phyloP scores from a whole-genome alignment of 192 early-diverging fungal species.

The Haplosporangium gracile region DNA sequence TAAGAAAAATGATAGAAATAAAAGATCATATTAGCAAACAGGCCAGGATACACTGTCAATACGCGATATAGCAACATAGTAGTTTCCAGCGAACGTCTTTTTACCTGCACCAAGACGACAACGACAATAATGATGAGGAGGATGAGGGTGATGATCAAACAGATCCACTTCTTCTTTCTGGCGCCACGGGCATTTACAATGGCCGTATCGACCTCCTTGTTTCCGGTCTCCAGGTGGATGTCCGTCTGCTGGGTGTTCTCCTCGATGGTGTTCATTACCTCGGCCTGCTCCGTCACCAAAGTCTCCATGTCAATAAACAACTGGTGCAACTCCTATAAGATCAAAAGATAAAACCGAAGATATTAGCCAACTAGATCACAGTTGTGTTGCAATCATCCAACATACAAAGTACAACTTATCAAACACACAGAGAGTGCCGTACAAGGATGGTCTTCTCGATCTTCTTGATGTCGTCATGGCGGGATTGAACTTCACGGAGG shows the following conservation, averaged over 20 bases:
- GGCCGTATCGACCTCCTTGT: slow-evolving; percentile 70
- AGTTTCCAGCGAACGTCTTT: neutral
- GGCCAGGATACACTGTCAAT: neutral
- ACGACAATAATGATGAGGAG: slow-evolving; percentile 60
- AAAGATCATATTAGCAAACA: neutral
- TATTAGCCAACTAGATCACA: neutral
- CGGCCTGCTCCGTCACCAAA: slow-evolving; percentile 83
- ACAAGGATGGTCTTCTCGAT: slow-evolving; percentile 91
- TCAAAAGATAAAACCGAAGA: neutral
- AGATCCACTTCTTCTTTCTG: slow-evolving; percentile 73
- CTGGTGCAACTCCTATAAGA: slow-evolving; percentile 83
- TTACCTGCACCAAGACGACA: slow-evolving; percentile 38
- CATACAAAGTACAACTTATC: neutral
- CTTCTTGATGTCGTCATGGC: slow-evolving; percentile 88
- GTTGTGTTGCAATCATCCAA: neutral
- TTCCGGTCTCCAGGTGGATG: slow-evolving; percentile 76
- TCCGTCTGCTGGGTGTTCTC: slow-evolving; percentile 74
- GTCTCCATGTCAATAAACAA: slow-evolving; percentile 93
- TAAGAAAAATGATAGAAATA: too few relatives aligned
- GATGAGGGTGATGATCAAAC: slow-evolving; percentile 57
- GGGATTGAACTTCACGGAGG: slow-evolving; percentile 84
- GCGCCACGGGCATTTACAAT: slow-evolving; percentile 59
- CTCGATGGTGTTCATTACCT: slow-evolving; percentile 80
- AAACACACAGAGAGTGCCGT: slow-evolving; percentile 18
- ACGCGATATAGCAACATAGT: neutral